Base-by-base conservation (phyloP, 2,329 filamentous ascomycete species). In the Fusarium goolgardi region DNA sequence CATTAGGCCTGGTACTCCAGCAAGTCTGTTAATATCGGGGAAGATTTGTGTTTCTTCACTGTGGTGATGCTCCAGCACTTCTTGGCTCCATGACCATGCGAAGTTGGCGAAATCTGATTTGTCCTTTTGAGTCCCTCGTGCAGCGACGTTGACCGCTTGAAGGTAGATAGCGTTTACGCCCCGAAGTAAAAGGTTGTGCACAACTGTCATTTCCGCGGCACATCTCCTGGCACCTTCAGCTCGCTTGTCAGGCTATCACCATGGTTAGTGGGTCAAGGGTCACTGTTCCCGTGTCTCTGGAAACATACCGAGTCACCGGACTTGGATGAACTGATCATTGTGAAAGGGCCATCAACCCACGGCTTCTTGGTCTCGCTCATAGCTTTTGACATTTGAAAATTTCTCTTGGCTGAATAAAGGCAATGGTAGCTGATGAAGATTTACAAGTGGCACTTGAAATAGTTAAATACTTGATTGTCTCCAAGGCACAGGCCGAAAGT, bases 1-100 rank as follows among this genome's bases (percentile, higher is more conserved):
- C 80, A 83, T 82, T 25, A 81, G 61, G 1, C 78, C 78, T 39
- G 72, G 66, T 13, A 77, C 75, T 0, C 76, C 79, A 5, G 75
- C 63, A 23, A 79, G 55, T 35, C 70, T 59, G 59, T 82, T 78
- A 13, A 83, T 73, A 4, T 71, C 69, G 0, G 80, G 78, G 62
- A 84, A 83, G 40, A 81, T 72, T 25, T 64, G 37, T 3, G 60
- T 65, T 52, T 83, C 82, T 60, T 83, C 81, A 0, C 65, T 55
- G 1, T 73, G 54, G 59, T 84, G 81, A 61, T 84, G 82, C 15
- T 76, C 67, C 34, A 78, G 63, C 3, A 83, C 31, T 18, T 78
- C 64, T 4, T 56, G 65, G 29, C 73, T 56, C 74, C 81, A 82
- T 16, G 72, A 67, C 13, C 65, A 39, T 1, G 76, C 75, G 61